phyloP scores from a whole-genome alignment of 208 protist species.

The Phytomonas francai region DNA sequence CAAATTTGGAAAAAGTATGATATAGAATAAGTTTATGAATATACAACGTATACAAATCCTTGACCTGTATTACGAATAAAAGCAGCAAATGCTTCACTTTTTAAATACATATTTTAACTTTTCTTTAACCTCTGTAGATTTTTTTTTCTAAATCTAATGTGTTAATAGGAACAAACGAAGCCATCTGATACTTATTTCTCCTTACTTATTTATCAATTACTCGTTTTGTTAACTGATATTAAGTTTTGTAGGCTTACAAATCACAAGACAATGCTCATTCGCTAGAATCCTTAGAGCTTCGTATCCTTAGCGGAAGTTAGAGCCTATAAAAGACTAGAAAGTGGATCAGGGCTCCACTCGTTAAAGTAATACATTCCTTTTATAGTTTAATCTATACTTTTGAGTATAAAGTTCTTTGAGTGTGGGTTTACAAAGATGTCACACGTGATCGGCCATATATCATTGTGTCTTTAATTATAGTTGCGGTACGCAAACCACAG shows the following conservation, averaged over 20 bases:
- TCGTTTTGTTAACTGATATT: background rate
- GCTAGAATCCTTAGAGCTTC: background rate
- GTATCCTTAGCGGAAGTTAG: background rate
- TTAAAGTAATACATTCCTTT: background rate
- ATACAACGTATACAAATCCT: too few species aligned
- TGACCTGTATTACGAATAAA: too few species aligned
- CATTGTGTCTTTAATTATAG: background rate
- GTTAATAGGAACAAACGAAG: background rate
- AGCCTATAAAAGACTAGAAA: background rate
- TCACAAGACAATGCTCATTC: background rate
- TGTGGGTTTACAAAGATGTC: background rate
- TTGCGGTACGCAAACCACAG: background rate
- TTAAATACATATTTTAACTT: conserved; percentile 4
- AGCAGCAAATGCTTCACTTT: background rate
- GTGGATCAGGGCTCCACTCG: background rate
- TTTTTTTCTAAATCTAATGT: background rate
- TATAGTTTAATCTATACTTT: background rate
- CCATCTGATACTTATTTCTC: conserved; percentile 3
- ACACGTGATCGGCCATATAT: background rate
- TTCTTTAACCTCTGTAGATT: background rate
- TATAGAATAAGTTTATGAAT: background rate
- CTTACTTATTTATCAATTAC: background rate
- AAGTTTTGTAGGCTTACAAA: background rate
- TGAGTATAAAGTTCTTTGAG: background rate
- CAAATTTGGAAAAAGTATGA: background rate